Base-by-base conservation (phyloP, 164 flowering plant species). In the Malania oleifera region DNA sequence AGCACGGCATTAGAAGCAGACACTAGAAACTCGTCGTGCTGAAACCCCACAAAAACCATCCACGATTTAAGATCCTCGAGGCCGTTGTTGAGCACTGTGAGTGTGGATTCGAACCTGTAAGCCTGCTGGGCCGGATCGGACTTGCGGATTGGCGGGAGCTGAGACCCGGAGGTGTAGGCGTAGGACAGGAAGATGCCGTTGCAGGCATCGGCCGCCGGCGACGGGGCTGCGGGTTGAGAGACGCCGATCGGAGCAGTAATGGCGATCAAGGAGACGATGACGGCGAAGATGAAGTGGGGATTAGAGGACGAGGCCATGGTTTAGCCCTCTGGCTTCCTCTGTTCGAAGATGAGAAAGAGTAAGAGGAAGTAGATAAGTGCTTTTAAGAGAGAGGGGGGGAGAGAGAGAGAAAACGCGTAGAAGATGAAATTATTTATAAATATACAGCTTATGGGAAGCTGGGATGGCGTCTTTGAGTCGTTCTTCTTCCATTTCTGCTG, bases 101-200 rank as follows among this genome's bases (percentile, higher is more conserved):
- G 67, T 0, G 73, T 65, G 0, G 97, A 89, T 54, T 82, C 71
- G 79, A 89, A 89, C 7, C 82, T 57, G 75, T 82, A 87, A 0
- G 88, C 70, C 55, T 89, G 97, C 14, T 39, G 17, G 3, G 70
- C 29, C 5, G 77, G 72, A 41, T 73, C 59, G 5, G 72, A 2
- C 10, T 15, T 52, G 28, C 46, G 39, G 41, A 18, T 31, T 15
- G 96, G 93, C 2, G 75, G 74, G 26, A 89, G 37, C 44, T 44
- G 24, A 9, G 56, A 3, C 0, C 84, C 83, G 6, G 38, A 2
- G 15, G 41, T 62, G 68, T 72, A 75, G 0, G 53, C 15, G 73
- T 89, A 89, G 1, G 85, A 59, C 1, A 89, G 5, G 78, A 65
- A 87, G 7, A 89, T 52, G 1, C 86, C 91, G 65, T 85, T 82